Conservation (phyloP, 1,284 basidiomycete genomes). For the Coniferiporia sulphurascens region DNA sequence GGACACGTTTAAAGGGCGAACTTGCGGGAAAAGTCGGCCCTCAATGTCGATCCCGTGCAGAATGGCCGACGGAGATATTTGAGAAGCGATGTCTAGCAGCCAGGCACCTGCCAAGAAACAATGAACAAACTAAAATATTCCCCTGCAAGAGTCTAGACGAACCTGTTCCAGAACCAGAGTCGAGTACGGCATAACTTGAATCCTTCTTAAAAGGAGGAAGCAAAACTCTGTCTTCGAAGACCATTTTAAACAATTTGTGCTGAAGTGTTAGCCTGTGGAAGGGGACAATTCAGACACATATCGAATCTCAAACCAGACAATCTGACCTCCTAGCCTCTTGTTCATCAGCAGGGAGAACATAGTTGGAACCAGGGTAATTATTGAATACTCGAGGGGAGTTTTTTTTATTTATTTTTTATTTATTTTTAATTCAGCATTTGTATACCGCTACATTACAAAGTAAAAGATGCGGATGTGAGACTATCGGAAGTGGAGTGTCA, state of each 20-base stretch:
- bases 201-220: background rate
- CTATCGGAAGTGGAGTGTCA: no score
- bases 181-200: background rate
- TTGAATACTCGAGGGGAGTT: background rate
- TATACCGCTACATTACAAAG: no score
- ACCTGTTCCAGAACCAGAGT: background rate
- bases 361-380: background rate
- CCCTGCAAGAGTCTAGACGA: background rate
- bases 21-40: conserved; percentile 18
- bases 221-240: background rate
- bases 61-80: conserved; percentile 12
- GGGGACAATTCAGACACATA: background rate
- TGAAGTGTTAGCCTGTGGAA: background rate
- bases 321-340: background rate
- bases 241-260: background rate
- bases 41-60: conserved; percentile 22
- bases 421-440: no score
- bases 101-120: conserved; percentile 3
- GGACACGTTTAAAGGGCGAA: conserved; percentile 12
- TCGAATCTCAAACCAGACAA: background rate
- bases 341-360: conserved; percentile 5
- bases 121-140: background rate
- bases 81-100: conserved; percentile 10
- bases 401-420: no score
- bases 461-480: no score